Evolutionary conservation across 257 asterid species (phyloP), one percentile per base, ranked within the genome.

Genomic region (Solanum virginianum): DNA sequence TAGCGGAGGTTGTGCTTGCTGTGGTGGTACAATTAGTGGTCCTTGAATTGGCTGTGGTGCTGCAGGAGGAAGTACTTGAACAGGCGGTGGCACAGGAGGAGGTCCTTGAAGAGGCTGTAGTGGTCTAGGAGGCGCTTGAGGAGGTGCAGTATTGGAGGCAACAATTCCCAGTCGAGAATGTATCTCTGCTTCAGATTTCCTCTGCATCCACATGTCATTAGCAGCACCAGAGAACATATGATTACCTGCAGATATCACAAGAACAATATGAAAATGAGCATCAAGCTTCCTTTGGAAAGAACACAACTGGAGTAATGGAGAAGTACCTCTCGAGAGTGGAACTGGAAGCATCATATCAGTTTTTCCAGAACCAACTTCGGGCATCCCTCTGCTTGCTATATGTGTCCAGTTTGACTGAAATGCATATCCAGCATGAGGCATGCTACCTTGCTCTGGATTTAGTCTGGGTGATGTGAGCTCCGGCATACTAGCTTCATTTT

Each of bases 381-480:
- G 81, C 89, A 80, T 90, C 80, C 92, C 93, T 81, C 89, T 90
- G 86, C 88, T 84, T 80, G 86, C 65, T 80, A 80, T 39, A 82
- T 88, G 83, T 36, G 89, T 72, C 99, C 97, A 93, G 83, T 90
- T 88, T 49, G 99, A 72, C 85, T 90, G 95, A 90, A 91, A 91
- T 53, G 90, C 74, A 86, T 88, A 93, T 65, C 89, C 89, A 83
- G 85, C 85, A 86, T 89, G 94, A 85, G 89, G 81, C 84, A 79
- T 81, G 74, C 92, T 91, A 71, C 94, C 93, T 86, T 88, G 89
- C 84, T 93, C 98, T 71, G 91, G 93, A 87, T 90, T 89, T 65
- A 88, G 87, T 87, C 96, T 92, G 66, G 98, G 98, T 79, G 98
- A 94, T 47, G 91, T 47, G 84, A 94, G 94, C 89, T 92, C 98